These are phyloP conservation scores for Spergularia bocconei DNA, from an alignment of 148 eudicot species.

Conservation along the genomic window DNA sequence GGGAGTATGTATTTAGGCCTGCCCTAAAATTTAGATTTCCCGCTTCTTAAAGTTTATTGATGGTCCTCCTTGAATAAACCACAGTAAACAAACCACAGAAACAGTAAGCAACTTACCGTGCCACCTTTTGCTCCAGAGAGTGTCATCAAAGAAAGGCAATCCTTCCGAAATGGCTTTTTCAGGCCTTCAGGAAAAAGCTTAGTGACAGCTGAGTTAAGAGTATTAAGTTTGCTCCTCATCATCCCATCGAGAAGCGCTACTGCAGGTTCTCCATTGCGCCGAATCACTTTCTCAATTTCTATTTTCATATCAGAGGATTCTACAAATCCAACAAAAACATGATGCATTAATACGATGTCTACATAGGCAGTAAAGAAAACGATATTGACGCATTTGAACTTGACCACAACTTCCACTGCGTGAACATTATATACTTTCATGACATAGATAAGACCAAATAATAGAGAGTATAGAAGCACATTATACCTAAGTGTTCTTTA, in stretches of 20 bases:
- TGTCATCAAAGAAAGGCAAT: conserved; percentile 94
- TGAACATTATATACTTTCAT: background rate
- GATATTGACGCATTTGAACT: conserved; percentile 2
- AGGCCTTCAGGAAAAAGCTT: conserved; percentile 72
- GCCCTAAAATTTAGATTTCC: no score
- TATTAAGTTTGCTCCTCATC: conserved; percentile 80
- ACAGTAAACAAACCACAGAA: background rate
- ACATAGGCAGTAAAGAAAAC: background rate
- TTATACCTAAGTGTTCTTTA: conserved; percentile 30
- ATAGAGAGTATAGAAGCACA: background rate
- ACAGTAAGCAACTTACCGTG: conserved; percentile 55
- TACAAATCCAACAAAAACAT: conserved; percentile 17
- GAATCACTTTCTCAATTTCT: conserved; percentile 77
- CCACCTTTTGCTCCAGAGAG: conserved; percentile 98
- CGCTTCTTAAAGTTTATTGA: no score
- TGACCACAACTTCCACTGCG: background rate
- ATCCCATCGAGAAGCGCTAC: conserved; percentile 68
- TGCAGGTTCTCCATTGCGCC: conserved; percentile 67
- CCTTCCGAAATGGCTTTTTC: conserved; percentile 74
- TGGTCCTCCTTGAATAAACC: no score
- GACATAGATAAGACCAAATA: background rate
- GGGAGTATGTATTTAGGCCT: no score
- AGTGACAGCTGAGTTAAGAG: conserved; percentile 48
- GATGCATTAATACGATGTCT: background rate
- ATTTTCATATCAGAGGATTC: conserved; percentile 62